These are phyloP conservation scores for Tranzscheliella williamsii DNA, from an alignment of 1,284 basidiomycete genomes.

Conservation along the genomic window DNA sequence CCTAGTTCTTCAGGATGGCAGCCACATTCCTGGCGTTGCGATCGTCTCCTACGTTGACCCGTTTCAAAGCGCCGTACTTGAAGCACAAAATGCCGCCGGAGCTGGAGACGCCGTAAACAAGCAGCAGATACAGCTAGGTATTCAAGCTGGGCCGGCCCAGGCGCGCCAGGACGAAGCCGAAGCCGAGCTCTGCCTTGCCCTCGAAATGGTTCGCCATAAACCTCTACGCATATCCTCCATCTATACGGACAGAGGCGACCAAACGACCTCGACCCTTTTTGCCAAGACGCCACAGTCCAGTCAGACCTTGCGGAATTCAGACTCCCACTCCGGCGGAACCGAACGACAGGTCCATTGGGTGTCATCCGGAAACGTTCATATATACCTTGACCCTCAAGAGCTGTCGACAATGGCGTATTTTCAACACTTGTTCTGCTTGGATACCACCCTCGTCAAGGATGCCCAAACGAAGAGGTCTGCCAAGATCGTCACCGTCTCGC, in stretches of 20 bases:
- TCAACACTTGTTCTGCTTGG: slow-evolving; percentile 45
- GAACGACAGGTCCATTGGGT: slow-evolving; percentile 17
- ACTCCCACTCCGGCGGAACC: neutral
- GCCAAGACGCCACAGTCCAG: neutral
- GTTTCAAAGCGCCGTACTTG: slow-evolving; percentile 8
- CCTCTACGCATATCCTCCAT: slow-evolving; percentile 32
- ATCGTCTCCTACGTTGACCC: slow-evolving; percentile 52
- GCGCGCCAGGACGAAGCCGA: slow-evolving; percentile 25
- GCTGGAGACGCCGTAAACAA: neutral
- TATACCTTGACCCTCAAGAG: slow-evolving; percentile 41
- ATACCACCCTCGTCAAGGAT: slow-evolving; percentile 25
- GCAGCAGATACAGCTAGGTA: too few relatives aligned
- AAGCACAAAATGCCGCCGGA: neutral
- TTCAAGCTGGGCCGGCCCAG: too few relatives aligned
- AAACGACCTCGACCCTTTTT: neutral
- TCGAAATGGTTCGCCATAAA: slow-evolving; percentile 57
- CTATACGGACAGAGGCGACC: slow-evolving; percentile 3
- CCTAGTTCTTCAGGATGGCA: slow-evolving; percentile 51
- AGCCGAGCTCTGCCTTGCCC: slow-evolving; percentile 51
- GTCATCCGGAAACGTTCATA: slow-evolving; percentile 28
- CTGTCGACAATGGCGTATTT: slow-evolving; percentile 45
- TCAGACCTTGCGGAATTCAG: neutral
- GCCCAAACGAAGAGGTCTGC: slow-evolving; percentile 8
- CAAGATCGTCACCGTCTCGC: slow-evolving; percentile 16
- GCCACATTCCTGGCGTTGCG: slow-evolving; percentile 45